phyloP scores from a whole-genome alignment of 169 alveolate genomes.

The Cryptosporidium felis region DNA sequence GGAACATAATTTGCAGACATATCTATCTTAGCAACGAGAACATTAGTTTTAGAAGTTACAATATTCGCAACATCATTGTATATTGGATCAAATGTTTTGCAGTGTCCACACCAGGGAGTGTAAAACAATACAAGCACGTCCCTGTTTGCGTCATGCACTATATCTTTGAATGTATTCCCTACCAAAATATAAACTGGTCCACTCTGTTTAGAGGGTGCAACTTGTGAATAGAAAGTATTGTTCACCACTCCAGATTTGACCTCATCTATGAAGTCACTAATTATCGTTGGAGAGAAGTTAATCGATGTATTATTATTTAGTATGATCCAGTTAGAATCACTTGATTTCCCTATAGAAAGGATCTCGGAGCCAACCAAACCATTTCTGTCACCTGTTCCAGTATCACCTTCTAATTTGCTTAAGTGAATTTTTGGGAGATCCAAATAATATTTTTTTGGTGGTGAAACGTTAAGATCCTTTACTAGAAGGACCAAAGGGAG shows the following conservation, averaged over 20 bases:
- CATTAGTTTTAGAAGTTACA: conserved; percentile 75
- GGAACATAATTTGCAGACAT: conserved; percentile 81
- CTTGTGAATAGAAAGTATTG: conserved; percentile 26
- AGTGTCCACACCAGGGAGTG: conserved; percentile 92
- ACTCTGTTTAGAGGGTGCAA: conserved; percentile 39
- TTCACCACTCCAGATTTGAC: conserved; percentile 23
- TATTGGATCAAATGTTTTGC: conserved; percentile 86
- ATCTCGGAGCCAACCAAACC: not conserved
- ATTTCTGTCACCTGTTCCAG: not conserved
- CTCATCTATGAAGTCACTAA: conserved; percentile 56
- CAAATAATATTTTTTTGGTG: conserved; percentile 45
- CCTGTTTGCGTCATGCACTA: conserved; percentile 79
- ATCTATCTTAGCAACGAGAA: conserved; percentile 84
- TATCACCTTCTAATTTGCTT: not conserved
- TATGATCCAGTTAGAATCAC: conserved; percentile 38
- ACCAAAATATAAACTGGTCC: conserved; percentile 77
- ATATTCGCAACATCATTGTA: conserved; percentile 84
- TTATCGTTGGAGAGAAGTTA: conserved; percentile 37
- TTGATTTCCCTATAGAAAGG: not conserved
- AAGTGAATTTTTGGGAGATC: conserved; percentile 21
- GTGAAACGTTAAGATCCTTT: conserved; percentile 39
- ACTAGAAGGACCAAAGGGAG: conserved; percentile 17
- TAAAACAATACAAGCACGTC: conserved; percentile 87
- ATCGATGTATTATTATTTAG: conserved; percentile 47
- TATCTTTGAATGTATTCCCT: conserved; percentile 81